Base-by-base conservation (phyloP, 768 basidiomycete species). In the Leccinum incarnatum region DNA sequence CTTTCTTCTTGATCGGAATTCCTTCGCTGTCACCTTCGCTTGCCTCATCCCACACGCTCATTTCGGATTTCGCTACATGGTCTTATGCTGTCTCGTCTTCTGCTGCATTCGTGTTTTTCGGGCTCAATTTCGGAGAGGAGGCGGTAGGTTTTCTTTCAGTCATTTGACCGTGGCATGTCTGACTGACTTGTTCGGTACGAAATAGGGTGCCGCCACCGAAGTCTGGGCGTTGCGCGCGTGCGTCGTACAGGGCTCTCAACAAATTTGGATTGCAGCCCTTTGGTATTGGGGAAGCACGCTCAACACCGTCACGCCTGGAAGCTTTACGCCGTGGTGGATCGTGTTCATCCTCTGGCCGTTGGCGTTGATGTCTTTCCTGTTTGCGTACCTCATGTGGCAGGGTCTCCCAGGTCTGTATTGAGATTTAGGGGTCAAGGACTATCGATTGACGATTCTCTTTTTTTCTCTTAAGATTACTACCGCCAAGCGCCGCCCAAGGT, bases 111-210 rank as follows among this genome's bases (percentile, higher is more conserved):
- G 76, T 86, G 51, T 95, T 93, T 83, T 97, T 97, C 67, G 95
- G 94, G 68, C 81, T 95, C 61, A 97, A 97, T 74, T 97, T 97
- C 71, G 95, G 95, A 72, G 95, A 97, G 77, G 95, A 96, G 81
- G 95, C 94, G 17, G 90, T 89, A 73, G 0, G 67, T 52, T 77
- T 42, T 6, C 17, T 7, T n/a, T 21, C 5, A 9, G 6, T 9
- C 11, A 34, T 34, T 50, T 15, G 30, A 51, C 4, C n/a, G 30
- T 25, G 49, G 29, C n/a, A 45, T 45, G 19, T 19, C n/a, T 45
- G 10, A 27, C 21, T 63, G 55, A 62, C 30, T 48, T 23, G 47
- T 32, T 62, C 25, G 19, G 37, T 46, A 30, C 42, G 19, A 45
- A 19, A 42, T 66, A 91, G 85, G 94, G 95, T 67, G 93, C 95